Conservation (phyloP, 2,329 filamentous ascomycete genomes). For the Alternaria metachromatica region DNA sequence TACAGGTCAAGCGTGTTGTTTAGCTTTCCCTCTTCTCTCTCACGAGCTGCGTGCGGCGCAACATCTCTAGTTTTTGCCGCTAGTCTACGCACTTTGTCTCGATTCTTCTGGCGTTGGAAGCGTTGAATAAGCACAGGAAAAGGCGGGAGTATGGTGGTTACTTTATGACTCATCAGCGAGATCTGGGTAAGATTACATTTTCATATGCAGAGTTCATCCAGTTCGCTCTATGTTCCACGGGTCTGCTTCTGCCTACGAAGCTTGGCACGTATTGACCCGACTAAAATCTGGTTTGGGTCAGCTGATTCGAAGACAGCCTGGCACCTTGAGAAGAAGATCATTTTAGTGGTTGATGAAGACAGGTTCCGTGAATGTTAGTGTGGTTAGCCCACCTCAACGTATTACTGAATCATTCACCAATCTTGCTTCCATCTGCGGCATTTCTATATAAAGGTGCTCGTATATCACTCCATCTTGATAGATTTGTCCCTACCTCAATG, state of each 20-base stretch:
- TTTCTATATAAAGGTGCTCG: neutral
- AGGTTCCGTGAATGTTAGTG: neutral
- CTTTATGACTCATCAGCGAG: neutral
- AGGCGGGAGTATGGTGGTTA: slow-evolving; percentile 14
- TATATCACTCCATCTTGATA: neutral
- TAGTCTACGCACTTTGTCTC: slow-evolving; percentile 1
- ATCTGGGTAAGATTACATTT: slow-evolving; percentile 2
- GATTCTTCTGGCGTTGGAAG: slow-evolving; percentile 28
- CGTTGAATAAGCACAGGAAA: slow-evolving; percentile 10
- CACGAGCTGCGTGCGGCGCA: neutral
- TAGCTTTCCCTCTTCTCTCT: slow-evolving; percentile 11
- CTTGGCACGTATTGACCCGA: neutral
- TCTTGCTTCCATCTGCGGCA: neutral
- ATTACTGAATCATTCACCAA: neutral
- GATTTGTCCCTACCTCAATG: neutral
- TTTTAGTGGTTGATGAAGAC: neutral
- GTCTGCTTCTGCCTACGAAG: slow-evolving; percentile 3
- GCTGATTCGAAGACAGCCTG: neutral
- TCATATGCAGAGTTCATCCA: slow-evolving; percentile 4
- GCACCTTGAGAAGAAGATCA: neutral
- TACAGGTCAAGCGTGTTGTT: slow-evolving; percentile 44
- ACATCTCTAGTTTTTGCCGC: neutral
- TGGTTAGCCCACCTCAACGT: neutral
- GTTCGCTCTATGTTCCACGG: neutral
- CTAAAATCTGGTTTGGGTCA: neutral